Evolutionary conservation across 306 rosid genomes (phyloP), one percentile per base, ranked within the genome.

Genomic region (Ziziphus jujuba): DNA sequence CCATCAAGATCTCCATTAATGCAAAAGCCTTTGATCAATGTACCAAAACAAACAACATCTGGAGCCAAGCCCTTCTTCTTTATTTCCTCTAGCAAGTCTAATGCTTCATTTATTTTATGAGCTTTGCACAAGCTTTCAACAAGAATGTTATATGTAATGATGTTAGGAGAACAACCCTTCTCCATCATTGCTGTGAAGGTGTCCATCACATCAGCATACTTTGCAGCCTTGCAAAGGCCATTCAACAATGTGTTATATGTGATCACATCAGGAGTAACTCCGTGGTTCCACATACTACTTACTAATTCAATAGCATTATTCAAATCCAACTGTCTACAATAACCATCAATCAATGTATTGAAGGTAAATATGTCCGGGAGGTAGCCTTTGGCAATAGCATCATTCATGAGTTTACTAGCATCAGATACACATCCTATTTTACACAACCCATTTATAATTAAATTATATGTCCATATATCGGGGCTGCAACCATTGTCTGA

Each of bases 231-330:
- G 83, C 97, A 89, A 59, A 89, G 97, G 61, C 98, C 97, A 77
- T 89, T 86, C 72, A 89, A 73, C 81, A 92, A 61, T 67, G 93
- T 82, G 78, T 89, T 92, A 66, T 82, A 86, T 17, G 97, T 87
- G 76, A 92, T 84, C 79, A 89, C 96, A 76, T 92, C 98, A 62
- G 97, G 97, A 59, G 72, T 76, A 82, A 90, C 87, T 71, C 96
- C 97, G 24, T 80, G 91, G 75, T 74, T 78, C 88, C 90, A 89
- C 98, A 89, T 87, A 69, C 70, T 78, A 63, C 81, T 74, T 53
- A 87, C 79, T 11, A 78, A 59, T 73, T 86, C 93, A 78, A 77
- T 63, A 47, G 97, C 95, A 45, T 25, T 62, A 58, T 87, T 88
- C 76, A 92, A 76, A 72, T 83, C 84, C 72, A 81, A 63, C 81